Base-by-base conservation (phyloP, 768 basidiomycete genomes). In the Lactifluus piperatus region DNA sequence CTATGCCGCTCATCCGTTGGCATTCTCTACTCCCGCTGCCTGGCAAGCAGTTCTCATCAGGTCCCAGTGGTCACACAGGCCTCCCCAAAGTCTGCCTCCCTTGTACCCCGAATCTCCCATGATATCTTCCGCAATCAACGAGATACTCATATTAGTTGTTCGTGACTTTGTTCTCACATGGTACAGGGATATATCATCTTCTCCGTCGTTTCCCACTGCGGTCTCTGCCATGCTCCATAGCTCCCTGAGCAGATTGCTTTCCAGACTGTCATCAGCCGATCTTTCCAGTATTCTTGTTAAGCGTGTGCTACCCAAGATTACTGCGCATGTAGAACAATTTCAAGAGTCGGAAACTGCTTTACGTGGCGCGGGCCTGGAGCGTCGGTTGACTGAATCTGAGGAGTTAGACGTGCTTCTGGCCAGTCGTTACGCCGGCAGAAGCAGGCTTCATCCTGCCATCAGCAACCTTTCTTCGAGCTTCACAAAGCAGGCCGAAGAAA, bases 31-130 rank as follows among this genome's bases (percentile, higher is more conserved):
- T 3, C 91, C 92, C 26, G 91, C 94, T 57, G 94, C 93, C 32
- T 97, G 94, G 94, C 90, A 94, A 67, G 92, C 86, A 0, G 88
- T 91, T 48, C 76, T 90, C 51, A 92, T 82, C 46, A 83, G 93
- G 32, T 90, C 90, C n/a, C 84, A 88, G 70, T 95, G 93, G 94
- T 89, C 89, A 3, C 82, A 86, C 64, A 81, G 77, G 57, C 74
- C 83, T 4, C 82, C 86, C 0, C 83, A 84, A 66, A 75, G 81
- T n/a, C 75, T 87, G 20, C 78, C 86, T 1, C 81, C 85, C 8
- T 71, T 94, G 20, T 79, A 79, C 64, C 84, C 86, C 29, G 76
- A 81, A 26, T 81, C 81, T 39, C 81, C 82, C 13, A 74, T 81
- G 58, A 75, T 90, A 26, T 91, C 88, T 8, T 74, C 80, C n/a